Evolutionary conservation across 2,329 filamentous ascomycete genomes (phyloP).

Genomic region (Sporothrix mexicana): DNA sequence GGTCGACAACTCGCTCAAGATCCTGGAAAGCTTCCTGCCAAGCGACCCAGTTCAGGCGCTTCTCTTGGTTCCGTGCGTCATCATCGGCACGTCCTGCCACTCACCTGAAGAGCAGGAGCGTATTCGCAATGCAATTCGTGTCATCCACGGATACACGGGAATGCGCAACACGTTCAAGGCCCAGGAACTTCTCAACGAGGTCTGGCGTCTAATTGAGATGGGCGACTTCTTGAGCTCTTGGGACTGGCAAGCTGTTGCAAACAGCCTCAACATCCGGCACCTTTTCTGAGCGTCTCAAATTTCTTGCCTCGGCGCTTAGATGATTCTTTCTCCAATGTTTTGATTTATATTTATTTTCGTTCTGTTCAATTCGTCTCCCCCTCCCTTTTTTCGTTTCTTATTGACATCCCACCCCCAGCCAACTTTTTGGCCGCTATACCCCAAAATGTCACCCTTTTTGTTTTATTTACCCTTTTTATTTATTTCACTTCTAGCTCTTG

Average conservation of each 20-base stretch:
- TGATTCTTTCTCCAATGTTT: neutral
- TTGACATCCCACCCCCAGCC: neutral
- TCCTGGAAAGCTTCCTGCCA: constrained; percentile 62
- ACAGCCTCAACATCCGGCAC: constrained; percentile 61
- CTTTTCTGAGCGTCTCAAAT: constrained; percentile 46
- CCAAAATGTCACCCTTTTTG: constrained; percentile 10
- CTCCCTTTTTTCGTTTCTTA: neutral
- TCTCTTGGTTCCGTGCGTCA: constrained; percentile 64
- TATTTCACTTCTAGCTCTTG: neutral
- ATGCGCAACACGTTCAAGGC: constrained; percentile 63
- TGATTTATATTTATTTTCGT: neutral
- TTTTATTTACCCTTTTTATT: neutral
- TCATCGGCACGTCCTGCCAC: constrained; percentile 67
- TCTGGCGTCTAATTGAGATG: constrained; percentile 65
- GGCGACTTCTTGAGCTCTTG: constrained; percentile 65
- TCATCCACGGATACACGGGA: constrained; percentile 64
- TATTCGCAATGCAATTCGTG: constrained; percentile 56
- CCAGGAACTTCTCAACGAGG: constrained; percentile 59
- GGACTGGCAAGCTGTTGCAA: constrained; percentile 68
- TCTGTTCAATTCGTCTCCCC: neutral
- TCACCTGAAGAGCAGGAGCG: constrained; percentile 58
- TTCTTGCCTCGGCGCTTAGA: neutral
- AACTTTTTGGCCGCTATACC: constrained; percentile 15
- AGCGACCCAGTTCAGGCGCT: constrained; percentile 65
- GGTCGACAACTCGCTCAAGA: constrained; percentile 61